Evolutionary conservation across 805 yeast genomes (phyloP).

Genomic region (Kluyveromyces nonfermentans): DNA sequence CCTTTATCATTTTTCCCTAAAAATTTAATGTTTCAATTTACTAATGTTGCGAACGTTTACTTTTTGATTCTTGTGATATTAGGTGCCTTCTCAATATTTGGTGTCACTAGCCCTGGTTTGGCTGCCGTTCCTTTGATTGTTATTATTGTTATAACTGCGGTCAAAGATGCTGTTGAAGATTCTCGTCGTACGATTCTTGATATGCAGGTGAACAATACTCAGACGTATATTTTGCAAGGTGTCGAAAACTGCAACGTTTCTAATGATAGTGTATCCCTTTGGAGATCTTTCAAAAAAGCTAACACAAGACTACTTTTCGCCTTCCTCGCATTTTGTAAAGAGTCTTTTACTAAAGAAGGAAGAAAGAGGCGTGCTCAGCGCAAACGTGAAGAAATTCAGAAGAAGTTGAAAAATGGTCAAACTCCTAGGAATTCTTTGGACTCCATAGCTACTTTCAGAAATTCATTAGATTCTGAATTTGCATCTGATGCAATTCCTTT

Average conservation of each 20-base stretch:
- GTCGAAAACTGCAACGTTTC: conserved; percentile 50
- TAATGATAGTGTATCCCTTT: conserved; percentile 52
- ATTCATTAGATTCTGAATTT: conserved; percentile 22
- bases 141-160: conserved; percentile 63
- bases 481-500: conserved; percentile 29
- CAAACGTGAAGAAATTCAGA: conserved; percentile 23
- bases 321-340: conserved; percentile 20
- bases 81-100: conserved; percentile 70
- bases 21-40: conserved; percentile 69
- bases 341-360: conserved; percentile 29
- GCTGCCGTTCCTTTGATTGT: conserved; percentile 74
- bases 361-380: conserved; percentile 28
- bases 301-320: conserved; percentile 27
- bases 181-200: conserved; percentile 65
- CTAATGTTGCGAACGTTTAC: conserved; percentile 83
- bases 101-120: conserved; percentile 70
- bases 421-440: conserved; percentile 34
- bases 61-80: conserved; percentile 70
- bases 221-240: conserved; percentile 53
- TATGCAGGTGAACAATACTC: conserved; percentile 66
- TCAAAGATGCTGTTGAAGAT: conserved; percentile 76
- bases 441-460: conserved; percentile 24
- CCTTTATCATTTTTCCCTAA: conserved; percentile 85
- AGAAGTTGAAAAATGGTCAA: conserved; percentile 20
- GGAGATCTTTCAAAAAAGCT: conserved; percentile 63